phyloP scores from a whole-genome alignment of 768 basidiomycete species.

The Lentinula detonsa region DNA sequence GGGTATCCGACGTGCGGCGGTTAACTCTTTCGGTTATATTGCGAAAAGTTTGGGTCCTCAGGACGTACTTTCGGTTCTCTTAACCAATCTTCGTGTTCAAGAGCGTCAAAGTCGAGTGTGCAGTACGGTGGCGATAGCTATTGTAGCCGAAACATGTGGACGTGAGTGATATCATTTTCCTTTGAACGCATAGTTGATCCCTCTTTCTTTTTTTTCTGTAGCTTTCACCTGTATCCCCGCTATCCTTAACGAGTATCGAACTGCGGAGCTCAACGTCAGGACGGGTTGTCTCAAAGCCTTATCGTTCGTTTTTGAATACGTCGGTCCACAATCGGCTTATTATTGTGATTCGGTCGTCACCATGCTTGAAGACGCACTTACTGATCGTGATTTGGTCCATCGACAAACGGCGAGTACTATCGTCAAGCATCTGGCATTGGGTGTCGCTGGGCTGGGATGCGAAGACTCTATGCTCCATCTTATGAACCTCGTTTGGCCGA shows the following conservation, averaged over 20 bases:
- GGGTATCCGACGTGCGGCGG: slow-evolving; percentile 95
- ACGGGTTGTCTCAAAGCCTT: slow-evolving; percentile 98
- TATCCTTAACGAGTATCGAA: slow-evolving; percentile 97
- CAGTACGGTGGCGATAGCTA: slow-evolving; percentile 96
- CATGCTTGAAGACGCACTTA: slow-evolving; percentile 96
- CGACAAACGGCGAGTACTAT: slow-evolving; percentile 98
- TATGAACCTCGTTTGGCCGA: slow-evolving; percentile 99
- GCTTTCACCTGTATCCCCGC: slow-evolving; percentile 99
- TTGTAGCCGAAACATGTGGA: slow-evolving; percentile 91
- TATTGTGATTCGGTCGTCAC: slow-evolving; percentile 97
- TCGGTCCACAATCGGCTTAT: slow-evolving; percentile 93
- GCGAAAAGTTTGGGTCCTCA: slow-evolving; percentile 99
- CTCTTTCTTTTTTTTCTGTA: slow-evolving; percentile 15
- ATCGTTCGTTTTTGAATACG: slow-evolving; percentile 99
- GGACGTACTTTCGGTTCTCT: slow-evolving; percentile 90
- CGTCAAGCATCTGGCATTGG: slow-evolving; percentile 95
- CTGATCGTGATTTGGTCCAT: slow-evolving; percentile 97
- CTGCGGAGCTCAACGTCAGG: slow-evolving; percentile 96
- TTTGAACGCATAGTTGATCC: slow-evolving; percentile 1
- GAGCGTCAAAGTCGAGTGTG: slow-evolving; percentile 99
- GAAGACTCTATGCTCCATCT: slow-evolving; percentile 98
- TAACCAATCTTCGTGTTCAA: slow-evolving; percentile 96
- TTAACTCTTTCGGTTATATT: slow-evolving; percentile 99
- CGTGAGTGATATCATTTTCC: slow-evolving; percentile 30
- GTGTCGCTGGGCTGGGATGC: slow-evolving; percentile 93